phyloP scores from a whole-genome alignment of 352 stramenopile genomes.

The Salisapilia sapeloensis region DNA sequence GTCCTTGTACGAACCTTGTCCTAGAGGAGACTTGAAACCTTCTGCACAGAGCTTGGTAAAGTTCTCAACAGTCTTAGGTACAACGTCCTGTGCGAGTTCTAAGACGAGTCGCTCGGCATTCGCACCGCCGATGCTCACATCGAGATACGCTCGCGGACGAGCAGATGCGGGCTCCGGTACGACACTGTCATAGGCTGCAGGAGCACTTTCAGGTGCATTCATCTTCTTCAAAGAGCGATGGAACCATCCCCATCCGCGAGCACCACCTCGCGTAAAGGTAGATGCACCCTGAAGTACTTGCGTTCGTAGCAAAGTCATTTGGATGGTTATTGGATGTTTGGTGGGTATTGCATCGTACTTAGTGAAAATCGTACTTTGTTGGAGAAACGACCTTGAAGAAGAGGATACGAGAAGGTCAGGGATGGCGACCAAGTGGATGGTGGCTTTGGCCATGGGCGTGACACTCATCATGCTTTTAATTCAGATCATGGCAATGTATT shows the following conservation, averaged over 20 bases:
- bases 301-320: too few species aligned
- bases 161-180: slow-evolving; percentile 26
- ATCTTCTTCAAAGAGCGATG: slow-evolving; percentile 73
- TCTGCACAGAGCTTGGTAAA: slow-evolving; percentile 61
- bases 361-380: too few species aligned
- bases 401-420: neutral
- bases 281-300: slow-evolving; percentile 35
- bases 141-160: slow-evolving; percentile 55
- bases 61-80: slow-evolving; percentile 57
- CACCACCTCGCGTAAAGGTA: slow-evolving; percentile 36
- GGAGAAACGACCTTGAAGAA: slow-evolving; percentile 8
- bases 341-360: too few species aligned
- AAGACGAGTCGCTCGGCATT: slow-evolving; percentile 61
- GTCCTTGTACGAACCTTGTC: slow-evolving; percentile 64
- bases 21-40: slow-evolving; percentile 41
- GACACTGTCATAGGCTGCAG: slow-evolving; percentile 46
- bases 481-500: slow-evolving; percentile 27
- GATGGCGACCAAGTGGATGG: slow-evolving; percentile 8
- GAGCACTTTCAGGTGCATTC: slow-evolving; percentile 39
- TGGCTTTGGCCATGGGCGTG: slow-evolving; percentile 14
- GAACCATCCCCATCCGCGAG: slow-evolving; percentile 69
- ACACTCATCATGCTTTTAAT: slow-evolving; percentile 24
- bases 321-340: too few species aligned
- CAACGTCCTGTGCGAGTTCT: slow-evolving; percentile 70
- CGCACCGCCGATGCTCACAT: slow-evolving; percentile 69